Evolutionary conservation across 495 filamentous ascomycete genomes (phyloP).

Genomic region (Annulohypoxylon nitens): DNA sequence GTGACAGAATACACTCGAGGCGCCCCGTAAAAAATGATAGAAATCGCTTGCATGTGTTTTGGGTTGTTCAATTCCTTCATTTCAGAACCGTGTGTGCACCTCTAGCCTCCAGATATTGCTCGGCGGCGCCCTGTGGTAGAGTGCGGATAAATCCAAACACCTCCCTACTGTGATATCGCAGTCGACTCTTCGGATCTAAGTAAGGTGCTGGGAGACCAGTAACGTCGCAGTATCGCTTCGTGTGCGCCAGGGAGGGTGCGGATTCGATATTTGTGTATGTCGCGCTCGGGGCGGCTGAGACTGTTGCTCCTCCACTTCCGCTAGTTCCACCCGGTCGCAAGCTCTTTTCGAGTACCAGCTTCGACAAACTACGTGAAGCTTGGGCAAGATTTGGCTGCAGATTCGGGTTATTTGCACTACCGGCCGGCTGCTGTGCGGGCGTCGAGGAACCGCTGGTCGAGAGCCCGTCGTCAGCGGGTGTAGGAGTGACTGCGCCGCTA

Average conservation of each 20-base stretch:
- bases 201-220: constrained; percentile 91
- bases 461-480: constrained; percentile 63
- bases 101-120: constrained; percentile 88
- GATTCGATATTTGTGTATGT: constrained; percentile 97
- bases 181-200: constrained; percentile 90
- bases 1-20: neutral
- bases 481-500: constrained; percentile 82
- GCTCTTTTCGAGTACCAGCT: constrained; percentile 83
- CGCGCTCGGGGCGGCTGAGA: constrained; percentile 72
- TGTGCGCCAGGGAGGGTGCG: constrained; percentile 82
- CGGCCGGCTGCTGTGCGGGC: constrained; percentile 63
- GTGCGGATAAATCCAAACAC: constrained; percentile 83
- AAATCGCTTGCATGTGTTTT: constrained; percentile 5
- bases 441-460: constrained; percentile 71
- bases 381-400: constrained; percentile 80
- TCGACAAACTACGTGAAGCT: constrained; percentile 84
- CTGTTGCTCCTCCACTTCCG: constrained; percentile 24
- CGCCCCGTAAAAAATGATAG: neutral
- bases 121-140: constrained; percentile 81
- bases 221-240: constrained; percentile 92
- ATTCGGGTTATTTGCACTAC: constrained; percentile 45
- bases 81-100: constrained; percentile 95
- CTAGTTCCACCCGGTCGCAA: constrained; percentile 50
- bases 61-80: constrained; percentile 44
- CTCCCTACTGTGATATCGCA: constrained; percentile 91